phyloP scores from a whole-genome alignment of 78 protist genomes.

The Goniomonas avonlea region DNA sequence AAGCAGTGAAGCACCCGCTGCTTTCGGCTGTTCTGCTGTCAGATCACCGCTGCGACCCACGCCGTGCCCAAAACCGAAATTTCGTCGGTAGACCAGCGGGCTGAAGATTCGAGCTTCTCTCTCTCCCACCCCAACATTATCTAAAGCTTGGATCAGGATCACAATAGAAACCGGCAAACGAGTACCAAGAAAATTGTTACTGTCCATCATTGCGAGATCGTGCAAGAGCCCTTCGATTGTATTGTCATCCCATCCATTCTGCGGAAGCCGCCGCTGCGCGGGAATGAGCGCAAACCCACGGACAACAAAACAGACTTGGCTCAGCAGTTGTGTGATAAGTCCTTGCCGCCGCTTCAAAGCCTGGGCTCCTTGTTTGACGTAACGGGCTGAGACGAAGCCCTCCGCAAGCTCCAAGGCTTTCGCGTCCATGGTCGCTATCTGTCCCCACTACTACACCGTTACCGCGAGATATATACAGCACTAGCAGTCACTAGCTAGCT shows the following conservation, averaged over 20 bases:
- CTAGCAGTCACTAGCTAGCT: too few species aligned
- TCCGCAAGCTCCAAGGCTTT: constrained; percentile 41
- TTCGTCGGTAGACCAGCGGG: constrained; percentile 58
- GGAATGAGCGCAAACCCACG: neutral
- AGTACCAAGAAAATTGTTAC: constrained; percentile 64
- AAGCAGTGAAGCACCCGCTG: constrained; percentile 97
- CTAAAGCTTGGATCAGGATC: too few species aligned
- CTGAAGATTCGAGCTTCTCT: constrained; percentile 86
- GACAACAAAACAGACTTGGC: neutral
- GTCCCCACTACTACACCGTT: too few species aligned
- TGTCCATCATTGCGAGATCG: constrained; percentile 77
- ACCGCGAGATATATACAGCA: too few species aligned
- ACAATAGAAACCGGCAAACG: too few species aligned
- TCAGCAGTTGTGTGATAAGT: neutral
- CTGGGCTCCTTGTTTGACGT: constrained; percentile 55
- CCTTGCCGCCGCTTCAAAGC: constrained; percentile 33
- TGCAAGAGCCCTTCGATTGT: constrained; percentile 48
- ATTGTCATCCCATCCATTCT: constrained; percentile 68
- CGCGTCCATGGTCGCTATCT: constrained; percentile 59
- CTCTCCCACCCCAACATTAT: constrained; percentile 88
- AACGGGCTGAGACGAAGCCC: constrained; percentile 40
- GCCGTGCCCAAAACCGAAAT: constrained; percentile 69
- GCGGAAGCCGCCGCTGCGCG: constrained; percentile 69
- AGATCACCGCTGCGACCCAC: constrained; percentile 97
- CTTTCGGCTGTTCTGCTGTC: constrained; percentile 94